Evolutionary conservation across 331 rosid species (phyloP).

Genomic region (Malus hybrid): DNA sequence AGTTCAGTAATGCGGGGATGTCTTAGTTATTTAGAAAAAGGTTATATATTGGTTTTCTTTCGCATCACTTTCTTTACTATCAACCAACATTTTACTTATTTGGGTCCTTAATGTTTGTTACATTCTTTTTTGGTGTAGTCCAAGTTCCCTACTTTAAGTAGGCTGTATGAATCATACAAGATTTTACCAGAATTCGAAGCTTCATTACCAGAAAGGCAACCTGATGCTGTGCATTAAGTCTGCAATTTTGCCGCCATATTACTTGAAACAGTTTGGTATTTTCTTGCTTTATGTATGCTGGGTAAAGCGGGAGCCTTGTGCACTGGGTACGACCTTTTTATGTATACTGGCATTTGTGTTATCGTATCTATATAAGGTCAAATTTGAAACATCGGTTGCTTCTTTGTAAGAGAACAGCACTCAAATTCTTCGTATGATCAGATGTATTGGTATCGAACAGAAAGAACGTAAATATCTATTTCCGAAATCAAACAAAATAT

Average conservation of each 20-base stretch:
- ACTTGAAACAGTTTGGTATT: background rate
- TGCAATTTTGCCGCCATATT: background rate
- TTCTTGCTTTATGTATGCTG: background rate
- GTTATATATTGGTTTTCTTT: background rate
- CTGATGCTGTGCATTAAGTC: slow-evolving; percentile 20
- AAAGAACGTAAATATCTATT: background rate
- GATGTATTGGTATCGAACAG: background rate
- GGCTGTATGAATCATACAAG: slow-evolving; percentile 35
- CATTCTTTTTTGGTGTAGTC: slow-evolving; percentile 23
- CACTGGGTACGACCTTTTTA: too few species aligned
- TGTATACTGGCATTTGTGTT: background rate
- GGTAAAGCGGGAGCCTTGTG: too few species aligned
- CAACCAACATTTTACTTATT: background rate
- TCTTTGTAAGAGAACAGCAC: background rate
- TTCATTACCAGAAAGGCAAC: slow-evolving; percentile 37
- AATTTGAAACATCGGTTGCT: background rate
- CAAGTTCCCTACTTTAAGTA: slow-evolving; percentile 29
- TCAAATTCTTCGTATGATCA: background rate
- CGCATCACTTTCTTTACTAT: background rate
- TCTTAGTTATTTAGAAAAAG: background rate
- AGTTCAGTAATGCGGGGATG: too few species aligned
- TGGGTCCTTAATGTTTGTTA: background rate
- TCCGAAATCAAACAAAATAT: background rate
- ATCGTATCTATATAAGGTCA: background rate
- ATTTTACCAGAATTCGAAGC: slow-evolving; percentile 32